Evolutionary conservation across 2,329 filamentous ascomycete genomes (phyloP).

Genomic region (Ilyonectria destructans): DNA sequence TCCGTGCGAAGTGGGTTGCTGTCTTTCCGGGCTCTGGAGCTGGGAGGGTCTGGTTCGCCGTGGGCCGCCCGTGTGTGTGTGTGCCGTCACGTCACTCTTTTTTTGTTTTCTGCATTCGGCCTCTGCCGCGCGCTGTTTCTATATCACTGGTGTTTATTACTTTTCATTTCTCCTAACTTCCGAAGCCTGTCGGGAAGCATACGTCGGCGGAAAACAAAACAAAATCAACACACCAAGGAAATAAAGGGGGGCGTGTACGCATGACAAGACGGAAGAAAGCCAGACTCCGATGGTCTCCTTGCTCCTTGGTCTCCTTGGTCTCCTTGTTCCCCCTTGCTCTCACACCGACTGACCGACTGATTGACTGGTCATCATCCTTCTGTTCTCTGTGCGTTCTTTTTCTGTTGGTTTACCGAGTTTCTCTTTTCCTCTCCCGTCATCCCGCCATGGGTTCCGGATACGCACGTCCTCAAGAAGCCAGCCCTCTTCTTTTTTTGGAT

Average conservation of each 20-base stretch:
- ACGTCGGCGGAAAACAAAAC: conserved; percentile 5
- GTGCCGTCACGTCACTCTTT: conserved; percentile 6
- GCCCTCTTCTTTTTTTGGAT: conserved; percentile 23
- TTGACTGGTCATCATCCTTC: conserved; percentile 13
- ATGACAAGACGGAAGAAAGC: background rate
- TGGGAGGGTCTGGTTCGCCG: conserved; percentile 1
- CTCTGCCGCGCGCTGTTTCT: conserved; percentile 17
- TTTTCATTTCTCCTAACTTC: conserved; percentile 29
- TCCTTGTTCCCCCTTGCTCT: conserved; percentile 10
- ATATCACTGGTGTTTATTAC: conserved; percentile 25
- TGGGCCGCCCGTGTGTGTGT: background rate
- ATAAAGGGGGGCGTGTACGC: conserved; percentile 15
- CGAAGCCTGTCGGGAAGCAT: conserved; percentile 23
- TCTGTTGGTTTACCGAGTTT: conserved; percentile 6
- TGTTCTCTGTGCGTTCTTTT: conserved; percentile 23
- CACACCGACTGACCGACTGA: conserved; percentile 20
- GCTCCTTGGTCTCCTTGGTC: background rate
- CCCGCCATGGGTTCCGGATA: conserved; percentile 17
- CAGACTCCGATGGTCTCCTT: conserved; percentile 3
- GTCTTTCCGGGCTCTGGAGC: background rate
- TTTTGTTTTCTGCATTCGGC: conserved; percentile 16
- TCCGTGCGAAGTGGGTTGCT: conserved; percentile 18
- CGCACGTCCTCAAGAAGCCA: conserved; percentile 6
- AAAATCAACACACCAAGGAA: conserved; percentile 1
- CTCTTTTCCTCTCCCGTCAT: conserved; percentile 24